Base-by-base conservation (phyloP, 306 rosid genomes). In the Rosa multiflora region DNA sequence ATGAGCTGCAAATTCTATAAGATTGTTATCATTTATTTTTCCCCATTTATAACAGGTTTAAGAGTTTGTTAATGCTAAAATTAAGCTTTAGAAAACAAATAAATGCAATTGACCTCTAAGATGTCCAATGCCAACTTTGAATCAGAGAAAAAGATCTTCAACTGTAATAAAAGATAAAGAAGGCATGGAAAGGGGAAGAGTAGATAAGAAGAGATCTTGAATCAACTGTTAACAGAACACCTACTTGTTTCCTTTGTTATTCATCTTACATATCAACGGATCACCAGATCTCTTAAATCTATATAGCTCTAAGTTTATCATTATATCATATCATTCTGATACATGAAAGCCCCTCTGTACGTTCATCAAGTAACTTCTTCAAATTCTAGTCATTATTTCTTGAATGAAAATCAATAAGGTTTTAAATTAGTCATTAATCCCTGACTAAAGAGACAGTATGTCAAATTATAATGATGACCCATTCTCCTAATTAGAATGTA, bases 1-100 rank as follows among this genome's bases (percentile, higher is more conserved):
- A 70, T 52, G 84, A 53, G 39, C 20, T 77, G 44, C 43, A 74
- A 37, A 58, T 11, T 56, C 23, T 14, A 10, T 21, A 67, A 52
- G 43, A 35, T 32, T 29, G 79, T 52, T 18, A 18, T 72, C 11
- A 17, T 15, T 63, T 52, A 32, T 18, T 40, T 20, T n/a, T 4
- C 55, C 26, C 49, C 53, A 69, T 69, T 10, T 42, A 0, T 69
- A 1, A n/a, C 73, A 69, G 49, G 15, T 42, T 21, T 42, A 43
- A 15, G 52, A 58, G 72, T 21, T 46, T 2, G 10, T 21, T 2
- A 58, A 43, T 17, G 29, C 39, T 66, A 29, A 76, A 49, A 35
- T 46, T 76, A 12, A 49, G n/a, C 67, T 61, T 6, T 61, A 12
- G 67, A 23, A 52, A 61, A 61, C 1, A 56, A 56, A 3, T 56